Percentiles rank a stretch among this genome's conserved stretches.
These are phyloP conservation scores for Batkoa obscura DNA, from an alignment of 371 early-diverging fungal species.

Conservation along the genomic window DNA sequence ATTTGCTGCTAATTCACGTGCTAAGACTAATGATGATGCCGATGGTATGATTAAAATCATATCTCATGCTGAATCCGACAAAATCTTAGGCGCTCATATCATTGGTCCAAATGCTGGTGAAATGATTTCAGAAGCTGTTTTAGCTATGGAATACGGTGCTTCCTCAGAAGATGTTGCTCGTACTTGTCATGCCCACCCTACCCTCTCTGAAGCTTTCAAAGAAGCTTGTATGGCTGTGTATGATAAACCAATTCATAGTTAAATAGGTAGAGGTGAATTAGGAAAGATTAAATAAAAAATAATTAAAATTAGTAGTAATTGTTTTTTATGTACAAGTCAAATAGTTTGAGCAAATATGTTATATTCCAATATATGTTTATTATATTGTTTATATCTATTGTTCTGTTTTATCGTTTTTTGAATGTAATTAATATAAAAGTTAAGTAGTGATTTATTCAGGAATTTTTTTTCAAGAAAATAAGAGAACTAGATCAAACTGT, in stretches of 20 bases:
- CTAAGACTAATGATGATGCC: slow-evolving; percentile 88
- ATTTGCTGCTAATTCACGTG: slow-evolving; percentile 92
- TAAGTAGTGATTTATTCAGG: too few species aligned
- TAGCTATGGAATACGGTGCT: slow-evolving; percentile 95
- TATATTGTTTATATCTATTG: too few species aligned
- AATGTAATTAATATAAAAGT: too few species aligned
- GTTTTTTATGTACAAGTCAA: too few species aligned
- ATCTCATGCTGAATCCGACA: slow-evolving; percentile 85
- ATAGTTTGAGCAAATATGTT: too few species aligned
- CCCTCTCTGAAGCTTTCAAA: slow-evolving; percentile 93
- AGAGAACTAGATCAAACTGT: too few species aligned
- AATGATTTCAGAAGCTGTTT: slow-evolving; percentile 94
- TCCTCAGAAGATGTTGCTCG: slow-evolving; percentile 92
- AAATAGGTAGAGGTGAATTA: slow-evolving; percentile 4
- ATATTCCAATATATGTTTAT: too few species aligned
- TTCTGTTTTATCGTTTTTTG: too few species aligned
- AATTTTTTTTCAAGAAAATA: too few species aligned
- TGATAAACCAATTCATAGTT: slow-evolving; percentile 31
- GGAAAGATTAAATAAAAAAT: too few species aligned
- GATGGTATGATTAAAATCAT: slow-evolving; percentile 94
- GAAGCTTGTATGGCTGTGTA: slow-evolving; percentile 50
- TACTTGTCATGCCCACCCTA: slow-evolving; percentile 96
- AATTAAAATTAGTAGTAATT: too few species aligned
- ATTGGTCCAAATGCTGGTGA: slow-evolving; percentile 97
- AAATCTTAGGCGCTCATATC: slow-evolving; percentile 91